phyloP scores from a whole-genome alignment of 257 asterid species.

The Lycium ferocissimum region DNA sequence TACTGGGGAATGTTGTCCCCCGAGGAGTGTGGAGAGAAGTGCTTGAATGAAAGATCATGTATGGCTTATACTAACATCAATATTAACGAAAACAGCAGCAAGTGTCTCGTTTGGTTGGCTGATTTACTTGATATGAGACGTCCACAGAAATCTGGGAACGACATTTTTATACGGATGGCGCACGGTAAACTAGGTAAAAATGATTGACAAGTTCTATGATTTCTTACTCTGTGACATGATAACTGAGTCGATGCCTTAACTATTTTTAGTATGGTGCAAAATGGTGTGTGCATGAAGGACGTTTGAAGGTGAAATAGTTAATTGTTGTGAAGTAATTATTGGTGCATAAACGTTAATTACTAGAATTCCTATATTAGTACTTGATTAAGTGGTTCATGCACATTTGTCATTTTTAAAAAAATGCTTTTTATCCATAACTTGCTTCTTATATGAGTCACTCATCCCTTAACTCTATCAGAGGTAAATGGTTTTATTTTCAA shows the following conservation, averaged over 20 bases:
- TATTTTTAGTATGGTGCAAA: background rate
- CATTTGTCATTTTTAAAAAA: background rate
- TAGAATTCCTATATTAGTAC: background rate
- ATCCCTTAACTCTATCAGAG: background rate
- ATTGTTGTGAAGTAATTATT: background rate
- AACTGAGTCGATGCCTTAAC: background rate
- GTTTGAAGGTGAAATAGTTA: conserved; percentile 1
- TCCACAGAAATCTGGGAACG: conserved; percentile 31
- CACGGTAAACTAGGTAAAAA: conserved; percentile 39
- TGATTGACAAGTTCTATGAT: background rate
- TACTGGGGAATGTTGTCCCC: conserved; percentile 30
- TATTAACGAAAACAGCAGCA: conserved; percentile 35
- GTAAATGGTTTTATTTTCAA: background rate
- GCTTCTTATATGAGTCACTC: background rate
- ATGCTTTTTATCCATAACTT: background rate
- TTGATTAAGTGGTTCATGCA: conserved; percentile 9
- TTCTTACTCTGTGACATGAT: background rate
- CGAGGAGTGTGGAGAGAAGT: conserved; percentile 35
- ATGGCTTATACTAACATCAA: conserved; percentile 47
- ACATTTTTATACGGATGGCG: conserved; percentile 50
- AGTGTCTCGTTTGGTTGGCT: conserved; percentile 48
- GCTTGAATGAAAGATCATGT: conserved; percentile 45
- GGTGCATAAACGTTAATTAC: background rate
- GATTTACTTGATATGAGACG: conserved; percentile 43
- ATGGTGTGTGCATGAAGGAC: background rate